Conservation (phyloP, 2,329 filamentous ascomycete genomes). For the Talaromyces funiculosus region DNA sequence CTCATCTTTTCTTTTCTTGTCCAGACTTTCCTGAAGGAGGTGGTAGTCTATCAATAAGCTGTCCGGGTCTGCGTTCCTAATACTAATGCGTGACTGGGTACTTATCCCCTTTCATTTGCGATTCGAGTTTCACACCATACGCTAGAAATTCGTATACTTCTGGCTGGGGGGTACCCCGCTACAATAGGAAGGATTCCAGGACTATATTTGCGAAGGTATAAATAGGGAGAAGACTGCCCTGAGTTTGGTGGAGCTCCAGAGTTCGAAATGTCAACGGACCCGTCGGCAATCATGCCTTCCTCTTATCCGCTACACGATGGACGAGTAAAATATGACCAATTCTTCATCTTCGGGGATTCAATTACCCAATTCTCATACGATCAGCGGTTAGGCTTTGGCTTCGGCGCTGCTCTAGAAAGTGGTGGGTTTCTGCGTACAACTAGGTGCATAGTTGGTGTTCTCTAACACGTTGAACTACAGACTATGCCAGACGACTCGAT, state of each 20-base stretch:
- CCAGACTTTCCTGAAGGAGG: neutral
- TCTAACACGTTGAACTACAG: constrained; percentile 38
- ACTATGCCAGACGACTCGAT: constrained; percentile 71
- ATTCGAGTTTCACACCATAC: constrained; percentile 1
- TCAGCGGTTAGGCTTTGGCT: constrained; percentile 63
- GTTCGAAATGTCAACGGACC: constrained; percentile 5
- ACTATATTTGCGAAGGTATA: neutral
- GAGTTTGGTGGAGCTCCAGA: neutral
- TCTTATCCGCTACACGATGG: neutral
- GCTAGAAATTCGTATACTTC: neutral
- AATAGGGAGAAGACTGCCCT: neutral
- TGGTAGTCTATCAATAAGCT: neutral
- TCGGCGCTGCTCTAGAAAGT: constrained; percentile 65
- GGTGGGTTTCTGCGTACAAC: constrained; percentile 44
- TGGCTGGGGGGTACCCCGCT: neutral
- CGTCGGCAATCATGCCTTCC: constrained; percentile 7
- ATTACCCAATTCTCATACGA: constrained; percentile 66
- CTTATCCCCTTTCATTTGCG: neutral
- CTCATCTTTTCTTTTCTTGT: neutral
- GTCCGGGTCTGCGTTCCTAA: neutral
- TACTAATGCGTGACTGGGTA: neutral
- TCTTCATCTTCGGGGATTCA: constrained; percentile 85
- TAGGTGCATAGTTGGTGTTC: constrained; percentile 9
- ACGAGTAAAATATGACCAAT: constrained; percentile 55
- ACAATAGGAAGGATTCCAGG: neutral